These are phyloP conservation scores for Mycena sanguinolenta DNA, from an alignment of 768 basidiomycete genomes.

Conservation along the genomic window DNA sequence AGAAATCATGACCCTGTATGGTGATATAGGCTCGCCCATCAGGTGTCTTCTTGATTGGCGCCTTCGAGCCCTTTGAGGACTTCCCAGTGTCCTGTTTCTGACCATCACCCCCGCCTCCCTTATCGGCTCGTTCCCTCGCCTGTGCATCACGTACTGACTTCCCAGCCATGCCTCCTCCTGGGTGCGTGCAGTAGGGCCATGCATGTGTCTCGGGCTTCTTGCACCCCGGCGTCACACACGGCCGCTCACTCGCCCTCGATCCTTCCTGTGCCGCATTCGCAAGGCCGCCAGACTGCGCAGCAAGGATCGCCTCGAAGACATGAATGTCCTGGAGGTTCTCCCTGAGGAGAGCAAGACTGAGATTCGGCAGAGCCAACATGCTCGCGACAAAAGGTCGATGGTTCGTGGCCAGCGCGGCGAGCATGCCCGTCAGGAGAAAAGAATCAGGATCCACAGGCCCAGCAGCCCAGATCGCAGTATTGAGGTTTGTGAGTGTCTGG, in stretches of 20 bases:
- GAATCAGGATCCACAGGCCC: background rate
- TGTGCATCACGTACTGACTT: constrained; percentile 12
- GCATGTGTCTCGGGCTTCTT: background rate
- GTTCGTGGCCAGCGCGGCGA: background rate
- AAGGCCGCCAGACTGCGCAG: background rate
- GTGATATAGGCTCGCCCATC: background rate
- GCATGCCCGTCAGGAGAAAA: background rate
- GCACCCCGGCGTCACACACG: background rate
- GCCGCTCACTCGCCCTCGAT: too few species aligned
- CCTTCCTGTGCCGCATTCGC: background rate
- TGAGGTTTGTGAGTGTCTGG: background rate
- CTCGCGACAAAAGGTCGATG: background rate
- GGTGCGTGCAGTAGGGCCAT: constrained; percentile 4
- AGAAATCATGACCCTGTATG: background rate
- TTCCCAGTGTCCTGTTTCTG: too few species aligned
- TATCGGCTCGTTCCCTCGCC: too few species aligned
- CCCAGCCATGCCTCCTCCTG: constrained; percentile 29
- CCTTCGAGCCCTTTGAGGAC: too few species aligned
- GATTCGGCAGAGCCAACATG: background rate
- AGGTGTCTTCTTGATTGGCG: background rate
- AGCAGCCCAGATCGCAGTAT: background rate
- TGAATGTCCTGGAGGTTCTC: background rate
- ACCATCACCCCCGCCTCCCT: too few species aligned
- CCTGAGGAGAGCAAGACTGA: background rate
- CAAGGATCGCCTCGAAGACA: background rate